Base-by-base conservation (phyloP, 805 yeast species). In the Kazachstania psychrophila region DNA sequence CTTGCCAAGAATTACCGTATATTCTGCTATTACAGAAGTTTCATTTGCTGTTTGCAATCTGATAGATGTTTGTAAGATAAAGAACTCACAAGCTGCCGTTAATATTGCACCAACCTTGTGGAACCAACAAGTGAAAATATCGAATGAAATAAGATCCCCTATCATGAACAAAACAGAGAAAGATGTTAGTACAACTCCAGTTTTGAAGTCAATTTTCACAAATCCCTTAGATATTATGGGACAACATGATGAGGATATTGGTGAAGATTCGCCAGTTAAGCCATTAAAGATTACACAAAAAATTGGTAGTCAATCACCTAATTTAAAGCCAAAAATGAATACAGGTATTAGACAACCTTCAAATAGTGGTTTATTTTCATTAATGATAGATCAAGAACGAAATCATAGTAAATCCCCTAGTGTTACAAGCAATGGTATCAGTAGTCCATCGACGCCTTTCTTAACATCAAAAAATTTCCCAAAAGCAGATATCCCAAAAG, bases 1-100 rank as follows among this genome's bases (percentile, higher is more conserved):
- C 4, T 59, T 84, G 36, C 95, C 96, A 0, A 70, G 69, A 36
- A 61, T 80, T 18, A 69, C 84, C 2, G 68, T 86, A 19, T 80
- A 84, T 56, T 71, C 86, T 17, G 78, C 96, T 0, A 63, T 84
- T 7, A 72, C 82, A 33, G 95, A 86, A 49, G 61, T 87, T 20
- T 69, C 79, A 8, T 79, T 77, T 49, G 60, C 77, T 2, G 62
- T 78, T 13, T 77, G 80, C 49, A 81, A 79, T 44, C 64, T 77
- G 33, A 51, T 79, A 16, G 63, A 77, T 33, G 37, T 32, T 25
- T 28, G 31, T 18, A 42, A 31, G 37, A 20, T 46, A 32, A 15
- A 45, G 34, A 11, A 30, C n/a, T 20, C 33, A 2, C 17, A 30
- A 8, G 25, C 9, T 22, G 10, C 18, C n/a, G n/a, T n/a, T n/a